Evolutionary conservation across 768 basidiomycete genomes (phyloP), one percentile per base, ranked within the genome.

Genomic region (Trametes gibbosa): DNA sequence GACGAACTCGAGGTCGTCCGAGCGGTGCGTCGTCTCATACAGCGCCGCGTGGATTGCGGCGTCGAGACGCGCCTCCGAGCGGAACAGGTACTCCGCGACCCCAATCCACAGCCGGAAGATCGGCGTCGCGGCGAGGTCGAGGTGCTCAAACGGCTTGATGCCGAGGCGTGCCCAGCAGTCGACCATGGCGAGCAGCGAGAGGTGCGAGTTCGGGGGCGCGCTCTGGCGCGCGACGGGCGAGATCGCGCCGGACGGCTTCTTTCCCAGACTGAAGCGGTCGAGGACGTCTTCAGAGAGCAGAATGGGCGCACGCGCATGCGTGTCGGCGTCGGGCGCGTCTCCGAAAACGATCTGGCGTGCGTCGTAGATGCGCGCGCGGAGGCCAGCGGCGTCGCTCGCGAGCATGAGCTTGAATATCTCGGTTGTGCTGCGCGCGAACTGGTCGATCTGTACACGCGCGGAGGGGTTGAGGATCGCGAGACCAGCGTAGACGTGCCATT

Each of bases 401-500:
- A 98, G 79, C 95, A 99, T 98, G 69, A 99, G 80, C 73, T 98
- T 98, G 81, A 94, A 98, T 27, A 98, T 79, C 57, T 93, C 94
- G 2, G 90, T 90, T 8, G 86, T 84, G 67, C 87, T 89, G 58
- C 83, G 82, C 3, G 96, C 87, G 69, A 87, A 99, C 64, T 96
- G 93, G 65, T 97, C 82, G 63, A 99, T 98, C 70, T 98, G 96
- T 1, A 80, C 72, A 41, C 83, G 83, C 0, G 97, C 97, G 12
- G 82, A 86, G 5, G 97, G 96, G 73, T 99, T 98, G 62, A 99
- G 83, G 70, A 98, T 92, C 0, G 96, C 96, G n/a, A 99, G 83
- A 1, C 97, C 96, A 14, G 96, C 96, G 71, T 99, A 99, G 69
- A 99, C 96, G 74, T 99, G 96, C 95, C 95, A 99, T 61, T 94